These are phyloP conservation scores for Solanum sitiens DNA, from an alignment of 257 asterid species.

Conservation along the genomic window DNA sequence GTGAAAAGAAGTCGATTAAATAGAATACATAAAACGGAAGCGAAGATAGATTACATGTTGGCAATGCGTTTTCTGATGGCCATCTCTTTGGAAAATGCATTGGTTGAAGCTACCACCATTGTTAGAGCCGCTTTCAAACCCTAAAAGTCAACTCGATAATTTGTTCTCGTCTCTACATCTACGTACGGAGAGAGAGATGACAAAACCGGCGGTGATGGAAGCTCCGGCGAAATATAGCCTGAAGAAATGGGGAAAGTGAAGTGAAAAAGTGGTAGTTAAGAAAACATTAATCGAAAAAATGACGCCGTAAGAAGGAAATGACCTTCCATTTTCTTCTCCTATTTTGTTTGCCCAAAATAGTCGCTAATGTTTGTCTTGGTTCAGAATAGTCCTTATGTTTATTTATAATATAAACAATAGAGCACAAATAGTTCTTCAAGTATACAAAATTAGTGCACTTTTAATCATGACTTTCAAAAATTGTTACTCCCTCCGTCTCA, in stretches of 20 bases:
- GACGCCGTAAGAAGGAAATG: neutral
- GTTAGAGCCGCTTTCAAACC: neutral
- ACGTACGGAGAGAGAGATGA: neutral
- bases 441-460: neutral
- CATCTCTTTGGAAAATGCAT: conserved; percentile 73
- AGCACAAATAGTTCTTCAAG: neutral
- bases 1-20: neutral
- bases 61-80: conserved; percentile 73
- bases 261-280: neutral
- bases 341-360: neutral
- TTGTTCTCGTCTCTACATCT: neutral
- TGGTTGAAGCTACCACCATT: conserved; percentile 78
- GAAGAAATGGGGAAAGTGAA: neutral
- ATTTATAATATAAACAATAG: too few relatives aligned
- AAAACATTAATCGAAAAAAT: neutral
- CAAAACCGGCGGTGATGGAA: neutral
- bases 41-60: conserved; percentile 35
- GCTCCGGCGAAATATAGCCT: neutral
- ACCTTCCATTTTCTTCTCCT: neutral
- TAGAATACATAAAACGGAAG: neutral
- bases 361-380: neutral
- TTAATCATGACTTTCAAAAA: neutral
- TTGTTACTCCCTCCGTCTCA: neutral
- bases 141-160: neutral
- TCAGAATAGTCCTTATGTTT: neutral